These are phyloP conservation scores for Dispira simplex DNA, from an alignment of 192 early-diverging fungal species.

Conservation along the genomic window DNA sequence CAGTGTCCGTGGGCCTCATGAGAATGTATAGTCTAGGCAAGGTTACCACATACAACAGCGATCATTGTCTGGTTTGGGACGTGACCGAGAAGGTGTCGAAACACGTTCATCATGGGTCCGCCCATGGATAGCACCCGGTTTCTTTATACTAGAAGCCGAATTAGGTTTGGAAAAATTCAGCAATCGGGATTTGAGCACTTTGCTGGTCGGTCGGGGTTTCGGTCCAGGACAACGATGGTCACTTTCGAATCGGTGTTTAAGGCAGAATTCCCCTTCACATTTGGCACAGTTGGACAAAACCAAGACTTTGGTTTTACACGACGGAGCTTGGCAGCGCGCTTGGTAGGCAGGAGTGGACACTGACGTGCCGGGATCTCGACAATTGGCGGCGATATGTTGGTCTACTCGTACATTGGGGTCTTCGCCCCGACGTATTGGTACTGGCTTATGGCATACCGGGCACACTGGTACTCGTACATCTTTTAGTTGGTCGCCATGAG, in stretches of 20 bases:
- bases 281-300: conserved; percentile 48
- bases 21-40: too few relatives aligned
- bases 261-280: conserved; percentile 52
- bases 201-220: neutral
- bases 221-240: conserved; percentile 45
- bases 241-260: conserved; percentile 59
- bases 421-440: conserved; percentile 52
- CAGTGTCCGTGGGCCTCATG: too few relatives aligned
- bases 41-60: too few relatives aligned
- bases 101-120: too few relatives aligned
- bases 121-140: too few relatives aligned
- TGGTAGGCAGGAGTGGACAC: conserved; percentile 29
- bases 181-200: too few relatives aligned
- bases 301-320: conserved; percentile 48
- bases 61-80: too few relatives aligned
- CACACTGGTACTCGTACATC: conserved; percentile 56
- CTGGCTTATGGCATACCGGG: conserved; percentile 56
- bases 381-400: conserved; percentile 45
- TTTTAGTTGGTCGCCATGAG: conserved; percentile 30
- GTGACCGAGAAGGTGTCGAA: too few relatives aligned
- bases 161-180: too few relatives aligned
- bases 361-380: conserved; percentile 31
- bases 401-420: conserved; percentile 53
- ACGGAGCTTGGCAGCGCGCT: conserved; percentile 40
- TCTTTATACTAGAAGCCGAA: too few relatives aligned